Base-by-base conservation (phyloP, 495 filamentous ascomycete genomes). In the Penicillium antarcticum region DNA sequence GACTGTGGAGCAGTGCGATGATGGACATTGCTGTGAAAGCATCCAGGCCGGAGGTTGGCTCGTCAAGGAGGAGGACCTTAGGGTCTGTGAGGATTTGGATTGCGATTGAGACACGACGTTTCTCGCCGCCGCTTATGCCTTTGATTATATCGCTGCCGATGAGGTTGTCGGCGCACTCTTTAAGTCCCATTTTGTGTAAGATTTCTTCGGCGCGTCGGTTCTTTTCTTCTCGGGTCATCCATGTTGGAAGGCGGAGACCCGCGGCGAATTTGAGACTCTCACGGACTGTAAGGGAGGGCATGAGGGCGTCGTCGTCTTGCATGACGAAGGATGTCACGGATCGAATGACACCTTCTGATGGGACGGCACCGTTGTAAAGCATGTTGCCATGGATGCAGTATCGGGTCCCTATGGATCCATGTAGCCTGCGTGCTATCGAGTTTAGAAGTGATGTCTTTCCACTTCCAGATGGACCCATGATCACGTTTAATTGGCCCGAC, bases 121-220 rank as follows among this genome's bases (percentile, higher is more conserved):
- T 89, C 67, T 91, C 87, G 18, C 87, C 87, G 10, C 87, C 87
- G 40, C 84, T 88, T 45, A 90, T 89, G 1, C 87, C 87, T 60
- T 89, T 91, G 48, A 84, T 71, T 17, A 86, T 67, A 5, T 88
- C 83, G 56, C 77, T 82, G 16, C 87, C 87, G 34, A 91, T 81
- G 0, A 88, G 57, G 44, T 87, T 87, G 57, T 89, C 83, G 1
- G 87, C 87, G 53, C 87, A 89, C 54, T 89, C 87, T 53, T 87
- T 87, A 5, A 91, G 68, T 5, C 87, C 87, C 77, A 91, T 80
- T 58, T 88, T 89, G 14, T 83, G 62, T 6, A 91, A 70, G 1
- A 89, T 79, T 14, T 87, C 83, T 55, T 91, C 87, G 0, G 87
- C 86, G 16, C 82, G 75, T 42, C 73, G 72, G 17, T 78, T 58